Evolutionary conservation across 129 eudicot genomes (phyloP), one percentile per base, ranked within the genome.

Genomic region (Chrysanthemum seticuspe): DNA sequence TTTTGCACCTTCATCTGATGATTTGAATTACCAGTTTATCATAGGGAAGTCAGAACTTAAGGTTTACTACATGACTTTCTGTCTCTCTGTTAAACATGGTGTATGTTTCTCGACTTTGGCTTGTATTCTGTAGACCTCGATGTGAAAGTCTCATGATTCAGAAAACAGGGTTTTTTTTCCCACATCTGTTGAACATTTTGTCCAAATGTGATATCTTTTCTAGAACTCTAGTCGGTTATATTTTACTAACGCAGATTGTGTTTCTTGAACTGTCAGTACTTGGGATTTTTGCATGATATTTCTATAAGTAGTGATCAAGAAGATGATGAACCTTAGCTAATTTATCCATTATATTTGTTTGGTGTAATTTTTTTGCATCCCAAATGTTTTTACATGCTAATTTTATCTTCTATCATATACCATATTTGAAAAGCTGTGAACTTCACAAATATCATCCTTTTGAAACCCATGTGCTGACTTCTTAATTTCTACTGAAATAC

Each of bases 401-500:
- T 8, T 13, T 74, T 40, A 16, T 65, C 10, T 4, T 64, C 71
- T 67, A 48, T 55, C 40, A 57, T 57, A 51, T 63, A 31, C 63
- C 73, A 23, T 75, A 48, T 67, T 55, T 36, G 65, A 66, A 54
- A 58, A 54, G 19, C 29, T 67, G 48, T 67, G 40, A 67, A 57
- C 59, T 52, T 29, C 57, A 27, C 69, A 58, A 76, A 29, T 55
- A 67, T 56, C 25, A 67, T 73, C 51, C 10, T 15, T 23, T 16
- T 18, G 73, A 57, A 14, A 6, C 51, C 12, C n/a, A 47, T 57
- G 71, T 71, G 40, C 74, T 76, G 67, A 76, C 71, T 55, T 52
- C 44, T 52, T 68, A 25, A 66, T 82, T 58, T 75, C 16, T 51
- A 59, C 69, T 75, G 62, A 29, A 27, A 52, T 83, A 87, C 91